phyloP scores from a whole-genome alignment of 257 asterid species.

The Eucommia ulmoides region DNA sequence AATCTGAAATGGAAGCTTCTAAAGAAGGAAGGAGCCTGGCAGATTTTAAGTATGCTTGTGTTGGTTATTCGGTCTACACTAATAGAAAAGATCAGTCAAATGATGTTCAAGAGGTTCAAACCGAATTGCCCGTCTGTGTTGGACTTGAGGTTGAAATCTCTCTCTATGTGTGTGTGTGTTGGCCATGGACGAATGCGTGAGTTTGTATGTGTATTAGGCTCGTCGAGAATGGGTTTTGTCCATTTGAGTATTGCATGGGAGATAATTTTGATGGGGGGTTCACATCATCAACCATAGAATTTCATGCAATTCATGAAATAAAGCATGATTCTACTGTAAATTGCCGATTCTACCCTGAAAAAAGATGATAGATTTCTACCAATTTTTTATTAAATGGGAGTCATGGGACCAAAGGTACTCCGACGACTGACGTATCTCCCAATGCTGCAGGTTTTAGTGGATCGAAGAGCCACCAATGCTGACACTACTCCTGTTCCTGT shows the following conservation, averaged over 20 bases:
- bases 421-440: background rate
- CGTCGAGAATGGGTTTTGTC: background rate
- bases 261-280: background rate
- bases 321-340: background rate
- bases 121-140: background rate
- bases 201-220: background rate
- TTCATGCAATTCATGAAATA: background rate
- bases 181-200: background rate
- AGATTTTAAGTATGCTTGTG: background rate
- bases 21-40: background rate
- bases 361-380: too few species aligned
- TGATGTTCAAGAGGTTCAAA: background rate
- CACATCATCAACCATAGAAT: background rate
- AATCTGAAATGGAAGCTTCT: background rate
- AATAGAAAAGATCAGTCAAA: background rate
- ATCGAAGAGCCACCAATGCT: too few species aligned
- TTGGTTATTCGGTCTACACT: background rate
- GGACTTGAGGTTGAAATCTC: background rate
- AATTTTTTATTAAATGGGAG: background rate
- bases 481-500: background rate
- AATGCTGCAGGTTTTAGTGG: background rate
- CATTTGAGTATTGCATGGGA: background rate
- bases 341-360: background rate
- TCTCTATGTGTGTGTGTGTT: background rate
- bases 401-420: background rate